Conservation (phyloP, 1,139 yeast genomes). For the Debaryomyces sp. region DNA sequence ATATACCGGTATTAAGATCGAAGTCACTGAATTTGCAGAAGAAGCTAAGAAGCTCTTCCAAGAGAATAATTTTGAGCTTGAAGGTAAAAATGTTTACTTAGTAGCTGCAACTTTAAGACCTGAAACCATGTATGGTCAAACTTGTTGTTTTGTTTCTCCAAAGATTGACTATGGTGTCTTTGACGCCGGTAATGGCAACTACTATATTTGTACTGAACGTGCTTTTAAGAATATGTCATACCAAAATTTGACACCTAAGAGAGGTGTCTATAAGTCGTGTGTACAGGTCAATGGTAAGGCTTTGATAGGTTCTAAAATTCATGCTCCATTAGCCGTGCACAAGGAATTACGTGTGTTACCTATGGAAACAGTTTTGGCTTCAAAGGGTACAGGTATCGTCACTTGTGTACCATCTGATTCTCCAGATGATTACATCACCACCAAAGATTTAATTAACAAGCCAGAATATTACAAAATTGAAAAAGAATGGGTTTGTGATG, state of each 20-base stretch:
- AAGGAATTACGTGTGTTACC: slow-evolving; percentile 84
- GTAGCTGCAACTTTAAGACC: slow-evolving; percentile 99
- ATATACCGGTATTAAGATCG: slow-evolving; percentile 89
- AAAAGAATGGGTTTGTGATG: slow-evolving; percentile 82
- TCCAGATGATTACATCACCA: slow-evolving; percentile 93
- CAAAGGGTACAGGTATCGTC: slow-evolving; percentile 98
- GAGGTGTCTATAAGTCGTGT: slow-evolving; percentile 74
- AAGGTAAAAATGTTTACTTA: slow-evolving; percentile 68
- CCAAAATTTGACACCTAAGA: slow-evolving; percentile 87
- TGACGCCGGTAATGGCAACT: slow-evolving; percentile 77
- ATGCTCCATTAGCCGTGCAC: slow-evolving; percentile 79
- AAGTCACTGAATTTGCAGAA: slow-evolving; percentile 62
- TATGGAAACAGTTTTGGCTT: slow-evolving; percentile 94
- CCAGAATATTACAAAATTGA: slow-evolving; percentile 88
- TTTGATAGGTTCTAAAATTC: slow-evolving; percentile 83
- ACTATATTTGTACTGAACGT: slow-evolving; percentile 88
- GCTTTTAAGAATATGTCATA: slow-evolving; percentile 98
- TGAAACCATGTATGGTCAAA: slow-evolving; percentile 98
- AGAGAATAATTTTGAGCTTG: slow-evolving; percentile 45
- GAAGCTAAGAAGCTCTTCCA: slow-evolving; percentile 55
- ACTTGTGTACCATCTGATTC: slow-evolving; percentile 99
- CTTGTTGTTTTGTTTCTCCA: slow-evolving; percentile 97
- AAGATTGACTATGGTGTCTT: slow-evolving; percentile 90
- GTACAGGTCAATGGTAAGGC: slow-evolving; percentile 66
- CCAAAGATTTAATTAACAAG: slow-evolving; percentile 80